A percentile compares a stretch with the other conserved stretches of the same genome.
phyloP scores from a whole-genome alignment of 176 grass and related monocot species.

The Areca catechu region DNA sequence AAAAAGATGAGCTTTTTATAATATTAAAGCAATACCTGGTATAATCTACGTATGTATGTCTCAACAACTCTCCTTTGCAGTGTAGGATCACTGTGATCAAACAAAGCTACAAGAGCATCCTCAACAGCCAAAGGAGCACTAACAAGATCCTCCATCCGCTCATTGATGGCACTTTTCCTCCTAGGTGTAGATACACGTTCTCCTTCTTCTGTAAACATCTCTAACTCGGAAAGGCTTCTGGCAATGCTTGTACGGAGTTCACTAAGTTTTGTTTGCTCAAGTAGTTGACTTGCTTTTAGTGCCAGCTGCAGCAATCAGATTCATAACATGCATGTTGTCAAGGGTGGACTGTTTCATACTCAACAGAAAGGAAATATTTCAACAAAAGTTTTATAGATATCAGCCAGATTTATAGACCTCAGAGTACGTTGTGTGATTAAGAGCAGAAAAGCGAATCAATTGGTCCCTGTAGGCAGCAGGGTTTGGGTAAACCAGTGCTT shows the following conservation, averaged over 20 bases:
- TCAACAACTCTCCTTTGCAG: constrained; percentile 95
- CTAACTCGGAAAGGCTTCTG: constrained; percentile 89
- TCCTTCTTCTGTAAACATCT: constrained; percentile 99
- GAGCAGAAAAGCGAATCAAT: constrained; percentile 86
- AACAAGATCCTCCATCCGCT: constrained; percentile 97
- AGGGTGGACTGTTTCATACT: not conserved
- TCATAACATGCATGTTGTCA: constrained; percentile 7
- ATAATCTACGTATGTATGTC: constrained; percentile 96
- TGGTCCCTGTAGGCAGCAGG: constrained; percentile 88
- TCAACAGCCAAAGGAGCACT: constrained; percentile 86
- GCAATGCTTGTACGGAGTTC: constrained; percentile 89
- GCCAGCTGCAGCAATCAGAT: constrained; percentile 60
- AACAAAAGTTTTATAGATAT: not conserved
- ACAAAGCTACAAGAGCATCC: constrained; percentile 91
- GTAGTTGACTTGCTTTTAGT: constrained; percentile 96
- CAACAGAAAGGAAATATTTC: not conserved
- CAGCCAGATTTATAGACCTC: constrained; percentile 24
- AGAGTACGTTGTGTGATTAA: constrained; percentile 91
- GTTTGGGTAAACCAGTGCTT: constrained; percentile 94
- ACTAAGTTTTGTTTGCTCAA: constrained; percentile 98
- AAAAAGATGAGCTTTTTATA: too few relatives aligned
- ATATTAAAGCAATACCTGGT: constrained; percentile 46
- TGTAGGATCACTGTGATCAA: constrained; percentile 90
- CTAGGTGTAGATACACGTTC: constrained; percentile 88
- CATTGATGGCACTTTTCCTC: constrained; percentile 95